phyloP scores from a whole-genome alignment of 192 early-diverging fungal genomes.

The Thamnidium elegans region DNA sequence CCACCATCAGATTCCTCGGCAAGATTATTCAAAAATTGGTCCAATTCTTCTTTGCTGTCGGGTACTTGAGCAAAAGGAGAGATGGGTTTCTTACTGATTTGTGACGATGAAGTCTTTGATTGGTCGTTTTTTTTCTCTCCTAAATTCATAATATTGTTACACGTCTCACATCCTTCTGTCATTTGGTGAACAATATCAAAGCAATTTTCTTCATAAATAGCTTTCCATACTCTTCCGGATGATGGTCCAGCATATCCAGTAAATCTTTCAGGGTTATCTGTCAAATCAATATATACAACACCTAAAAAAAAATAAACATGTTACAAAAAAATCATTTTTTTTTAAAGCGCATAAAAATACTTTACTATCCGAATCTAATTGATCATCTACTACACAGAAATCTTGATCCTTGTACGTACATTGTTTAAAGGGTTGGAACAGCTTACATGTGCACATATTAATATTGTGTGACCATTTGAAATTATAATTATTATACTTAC shows the following conservation, averaged over 20 bases:
- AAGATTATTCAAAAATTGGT: constrained; percentile 48
- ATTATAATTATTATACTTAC: constrained; percentile 39
- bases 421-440: constrained; percentile 50
- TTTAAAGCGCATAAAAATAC: neutral
- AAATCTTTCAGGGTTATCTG: constrained; percentile 93
- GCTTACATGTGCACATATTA: constrained; percentile 25
- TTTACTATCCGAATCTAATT: constrained; percentile 44
- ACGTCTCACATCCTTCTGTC: constrained; percentile 44
- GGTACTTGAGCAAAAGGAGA: constrained; percentile 54
- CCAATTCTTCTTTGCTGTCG: constrained; percentile 42
- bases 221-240: constrained; percentile 86
- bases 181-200: constrained; percentile 70
- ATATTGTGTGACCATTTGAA: constrained; percentile 3
- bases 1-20: constrained; percentile 43
- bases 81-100: constrained; percentile 37
- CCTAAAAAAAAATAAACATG: constrained; percentile 31
- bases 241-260: constrained; percentile 93
- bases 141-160: constrained; percentile 28
- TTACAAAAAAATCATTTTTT: neutral
- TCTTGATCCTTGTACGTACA: constrained; percentile 73
- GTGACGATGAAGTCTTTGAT: neutral
- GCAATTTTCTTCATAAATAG: constrained; percentile 99
- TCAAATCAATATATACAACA: constrained; percentile 85
- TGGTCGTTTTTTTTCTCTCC: neutral
- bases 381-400: constrained; percentile 88